Conservation (phyloP, 129 eudicot genomes). For the Pittosporum tobira region DNA sequence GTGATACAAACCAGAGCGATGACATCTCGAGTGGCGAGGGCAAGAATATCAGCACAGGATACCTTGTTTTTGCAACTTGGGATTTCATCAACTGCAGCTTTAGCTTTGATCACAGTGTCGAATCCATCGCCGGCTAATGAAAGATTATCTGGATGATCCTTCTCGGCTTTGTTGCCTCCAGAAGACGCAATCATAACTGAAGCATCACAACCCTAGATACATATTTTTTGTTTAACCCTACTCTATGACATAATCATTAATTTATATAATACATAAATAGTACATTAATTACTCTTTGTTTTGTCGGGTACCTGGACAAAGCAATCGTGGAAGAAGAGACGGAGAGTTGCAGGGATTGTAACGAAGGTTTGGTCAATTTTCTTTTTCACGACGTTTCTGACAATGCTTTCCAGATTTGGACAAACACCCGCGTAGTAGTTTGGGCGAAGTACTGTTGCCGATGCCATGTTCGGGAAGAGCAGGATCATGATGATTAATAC, state of each 20-base stretch:
- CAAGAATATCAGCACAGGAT: constrained; percentile 87
- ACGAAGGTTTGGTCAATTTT: constrained; percentile 59
- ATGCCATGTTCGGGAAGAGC: constrained; percentile 22
- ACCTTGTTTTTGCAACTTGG: constrained; percentile 60
- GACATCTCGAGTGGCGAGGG: constrained; percentile 88
- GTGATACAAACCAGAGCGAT: constrained; percentile 52
- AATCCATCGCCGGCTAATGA: constrained; percentile 86
- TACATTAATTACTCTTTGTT: neutral
- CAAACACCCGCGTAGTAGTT: constrained; percentile 64
- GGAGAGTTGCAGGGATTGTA: constrained; percentile 69
- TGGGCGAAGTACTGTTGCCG: constrained; percentile 37
- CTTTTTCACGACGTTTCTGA: constrained; percentile 35
- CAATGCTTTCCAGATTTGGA: constrained; percentile 68
- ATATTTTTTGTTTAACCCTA: too few relatives aligned
- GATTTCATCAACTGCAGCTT: constrained; percentile 61
- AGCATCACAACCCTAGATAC: constrained; percentile 71
- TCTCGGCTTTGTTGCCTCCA: constrained; percentile 48
- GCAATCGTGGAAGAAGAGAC: constrained; percentile 86
- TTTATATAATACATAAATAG: too few relatives aligned
- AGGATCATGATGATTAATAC: too few relatives aligned
- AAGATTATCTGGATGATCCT: constrained; percentile 64
- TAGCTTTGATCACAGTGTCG: constrained; percentile 67
- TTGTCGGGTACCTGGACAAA: constrained; percentile 48
- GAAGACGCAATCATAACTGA: constrained; percentile 62
- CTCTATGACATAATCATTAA: too few relatives aligned